phyloP scores from a whole-genome alignment of 2,329 filamentous ascomycete species.

The Stachybotrys chartarum region DNA sequence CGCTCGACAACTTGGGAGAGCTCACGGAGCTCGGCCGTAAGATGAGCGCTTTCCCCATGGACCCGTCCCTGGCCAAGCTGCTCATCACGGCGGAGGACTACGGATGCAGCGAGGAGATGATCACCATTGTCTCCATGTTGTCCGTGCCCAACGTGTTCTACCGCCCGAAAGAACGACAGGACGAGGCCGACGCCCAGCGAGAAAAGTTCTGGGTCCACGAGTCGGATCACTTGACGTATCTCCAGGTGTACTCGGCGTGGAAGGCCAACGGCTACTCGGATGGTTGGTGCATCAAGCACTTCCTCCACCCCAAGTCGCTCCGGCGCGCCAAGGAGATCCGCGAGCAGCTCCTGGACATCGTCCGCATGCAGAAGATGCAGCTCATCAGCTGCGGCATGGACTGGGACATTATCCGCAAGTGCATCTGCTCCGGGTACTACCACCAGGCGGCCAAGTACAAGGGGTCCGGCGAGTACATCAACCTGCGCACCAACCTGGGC shows the following conservation, averaged over 20 bases:
- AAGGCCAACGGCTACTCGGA: conserved; percentile 84
- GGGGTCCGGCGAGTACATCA: conserved; percentile 95
- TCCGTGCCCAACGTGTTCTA: conserved; percentile 97
- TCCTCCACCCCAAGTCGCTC: conserved; percentile 90
- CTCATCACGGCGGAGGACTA: conserved; percentile 88
- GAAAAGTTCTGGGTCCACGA: conserved; percentile 99
- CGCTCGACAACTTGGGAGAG: conserved; percentile 88
- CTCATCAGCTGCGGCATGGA: conserved; percentile 88
- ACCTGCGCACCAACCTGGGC: conserved; percentile 86
- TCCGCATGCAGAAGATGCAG: conserved; percentile 86
- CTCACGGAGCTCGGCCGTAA: conserved; percentile 78
- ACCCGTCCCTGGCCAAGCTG: conserved; percentile 88
- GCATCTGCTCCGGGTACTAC: conserved; percentile 96
- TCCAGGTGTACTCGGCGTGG: conserved; percentile 96
- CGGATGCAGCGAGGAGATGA: conserved; percentile 92
- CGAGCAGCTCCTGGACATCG: conserved; percentile 89
- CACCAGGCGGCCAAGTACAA: conserved; percentile 95
- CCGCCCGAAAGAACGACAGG: conserved; percentile 89
- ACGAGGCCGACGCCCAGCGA: conserved; percentile 89
- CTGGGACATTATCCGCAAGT: conserved; percentile 92
- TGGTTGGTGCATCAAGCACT: conserved; percentile 87
- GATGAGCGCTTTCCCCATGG: conserved; percentile 99
- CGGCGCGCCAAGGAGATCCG: conserved; percentile 89
- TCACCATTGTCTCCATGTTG: conserved; percentile 96
- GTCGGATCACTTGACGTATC: conserved; percentile 89